A percentile compares a stretch with the other conserved stretches of the same genome.
Evolutionary conservation across 768 basidiomycete species (phyloP).

Genomic region (Paxillus rubicundulus): DNA sequence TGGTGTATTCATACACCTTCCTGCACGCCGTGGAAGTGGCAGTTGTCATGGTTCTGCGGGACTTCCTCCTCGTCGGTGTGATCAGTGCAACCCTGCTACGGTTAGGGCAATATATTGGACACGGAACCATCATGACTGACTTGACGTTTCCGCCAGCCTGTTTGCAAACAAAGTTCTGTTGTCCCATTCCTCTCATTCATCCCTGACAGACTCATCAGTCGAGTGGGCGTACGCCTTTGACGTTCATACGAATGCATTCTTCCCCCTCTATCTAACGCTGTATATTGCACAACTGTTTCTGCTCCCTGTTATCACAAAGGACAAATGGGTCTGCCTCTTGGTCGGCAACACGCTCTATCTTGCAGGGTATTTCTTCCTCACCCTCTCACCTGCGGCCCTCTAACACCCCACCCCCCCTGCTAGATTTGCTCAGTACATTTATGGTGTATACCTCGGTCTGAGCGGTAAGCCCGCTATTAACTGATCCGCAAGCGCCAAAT

Average conservation of each 20-base stretch:
- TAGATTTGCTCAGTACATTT: constrained; percentile 87
- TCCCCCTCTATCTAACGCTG: constrained; percentile 87
- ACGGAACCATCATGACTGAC: constrained; percentile 14
- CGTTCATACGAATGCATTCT: constrained; percentile 95
- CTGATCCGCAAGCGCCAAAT: constrained; percentile 7
- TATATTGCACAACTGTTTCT: constrained; percentile 89
- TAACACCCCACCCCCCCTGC: constrained; percentile 5
- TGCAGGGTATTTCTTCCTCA: constrained; percentile 59
- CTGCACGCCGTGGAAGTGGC: constrained; percentile 61
- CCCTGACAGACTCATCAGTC: constrained; percentile 66
- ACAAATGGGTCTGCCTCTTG: constrained; percentile 93
- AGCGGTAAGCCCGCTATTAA: constrained; percentile 51
- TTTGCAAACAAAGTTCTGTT: constrained; percentile 70
- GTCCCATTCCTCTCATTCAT: constrained; percentile 70
- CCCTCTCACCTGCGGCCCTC: background rate
- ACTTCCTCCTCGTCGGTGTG: constrained; percentile 81
- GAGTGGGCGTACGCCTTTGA: constrained; percentile 98
- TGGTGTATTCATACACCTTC: constrained; percentile 70
- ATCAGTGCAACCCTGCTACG: constrained; percentile 74
- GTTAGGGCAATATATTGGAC: constrained; percentile 37
- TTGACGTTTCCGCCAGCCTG: constrained; percentile 41
- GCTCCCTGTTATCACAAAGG: constrained; percentile 74
- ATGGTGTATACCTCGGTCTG: constrained; percentile 85
- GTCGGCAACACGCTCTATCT: constrained; percentile 80
- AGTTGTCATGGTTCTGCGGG: constrained; percentile 81